Conservation (phyloP, 192 early-diverging fungal species). For the Umbelopsis sp. region DNA sequence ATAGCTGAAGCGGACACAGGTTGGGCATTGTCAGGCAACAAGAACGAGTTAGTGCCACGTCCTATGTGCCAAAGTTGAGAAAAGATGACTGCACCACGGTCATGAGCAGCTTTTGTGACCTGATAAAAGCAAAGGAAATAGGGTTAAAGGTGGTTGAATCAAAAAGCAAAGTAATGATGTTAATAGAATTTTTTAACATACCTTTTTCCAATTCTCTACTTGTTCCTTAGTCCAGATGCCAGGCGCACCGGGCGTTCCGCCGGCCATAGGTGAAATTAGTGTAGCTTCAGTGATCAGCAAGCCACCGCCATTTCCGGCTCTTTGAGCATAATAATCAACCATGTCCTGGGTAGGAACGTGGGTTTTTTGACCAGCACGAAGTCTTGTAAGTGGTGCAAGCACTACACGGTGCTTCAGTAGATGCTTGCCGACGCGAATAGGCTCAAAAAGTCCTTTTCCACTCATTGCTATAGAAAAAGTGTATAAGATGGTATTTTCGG, state of each 20-base stretch:
- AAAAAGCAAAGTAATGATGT: too few species aligned
- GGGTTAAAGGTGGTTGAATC: neutral
- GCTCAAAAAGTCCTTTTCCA: constrained; percentile 18
- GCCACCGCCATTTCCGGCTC: constrained; percentile 25
- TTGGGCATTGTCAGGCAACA: neutral
- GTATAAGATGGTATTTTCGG: too few species aligned
- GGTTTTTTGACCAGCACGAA: neutral
- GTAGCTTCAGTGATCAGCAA: constrained; percentile 31
- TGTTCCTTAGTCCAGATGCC: constrained; percentile 45
- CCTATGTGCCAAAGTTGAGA: constrained; percentile 58
- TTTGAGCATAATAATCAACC: constrained; percentile 30
- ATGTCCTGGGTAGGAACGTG: constrained; percentile 14
- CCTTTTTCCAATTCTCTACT: constrained; percentile 49
- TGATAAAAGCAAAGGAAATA: neutral
- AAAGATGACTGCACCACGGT: constrained; percentile 56
- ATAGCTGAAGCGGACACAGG: constrained; percentile 34
- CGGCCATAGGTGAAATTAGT: constrained; percentile 11
- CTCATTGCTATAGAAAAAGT: neutral
- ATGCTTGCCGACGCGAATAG: constrained; percentile 22
- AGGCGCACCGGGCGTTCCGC: constrained; percentile 26
- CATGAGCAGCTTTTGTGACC: constrained; percentile 57
- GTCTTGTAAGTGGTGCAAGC: constrained; percentile 28
- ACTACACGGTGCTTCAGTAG: constrained; percentile 28
- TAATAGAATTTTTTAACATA: neutral
- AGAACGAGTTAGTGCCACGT: constrained; percentile 8